Evolutionary conservation across 2,329 filamentous ascomycete species (phyloP).

Genomic region (Microthyrium microscopicum): DNA sequence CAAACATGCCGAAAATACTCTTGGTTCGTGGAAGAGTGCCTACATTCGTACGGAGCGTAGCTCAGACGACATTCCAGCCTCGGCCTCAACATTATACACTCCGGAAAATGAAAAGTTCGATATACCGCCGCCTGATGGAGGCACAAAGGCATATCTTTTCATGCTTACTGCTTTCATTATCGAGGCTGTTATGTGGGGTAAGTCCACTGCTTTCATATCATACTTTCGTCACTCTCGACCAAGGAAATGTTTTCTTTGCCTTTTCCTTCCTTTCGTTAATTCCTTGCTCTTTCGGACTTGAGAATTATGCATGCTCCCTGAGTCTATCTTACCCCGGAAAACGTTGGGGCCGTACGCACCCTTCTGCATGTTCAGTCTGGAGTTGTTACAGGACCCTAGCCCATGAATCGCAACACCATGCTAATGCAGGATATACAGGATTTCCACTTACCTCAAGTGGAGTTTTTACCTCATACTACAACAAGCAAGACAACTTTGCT

Average conservation of each 20-base stretch:
- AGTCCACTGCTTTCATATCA: neutral
- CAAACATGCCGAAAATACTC: too few species aligned
- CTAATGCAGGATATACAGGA: slow-evolving; percentile 1
- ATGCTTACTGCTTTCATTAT: slow-evolving; percentile 4
- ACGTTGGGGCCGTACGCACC: too few species aligned
- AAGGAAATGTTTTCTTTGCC: neutral
- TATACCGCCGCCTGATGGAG: too few species aligned
- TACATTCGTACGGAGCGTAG: too few species aligned
- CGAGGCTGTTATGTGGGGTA: slow-evolving; percentile 6
- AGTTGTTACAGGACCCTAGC: neutral
- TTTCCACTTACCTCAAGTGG: slow-evolving; percentile 4
- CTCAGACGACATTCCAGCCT: too few species aligned
- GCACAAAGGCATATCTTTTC: slow-evolving; percentile 3
- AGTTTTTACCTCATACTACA: slow-evolving; percentile 4
- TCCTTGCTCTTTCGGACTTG: too few species aligned
- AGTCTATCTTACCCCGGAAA: too few species aligned
- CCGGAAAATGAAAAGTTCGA: too few species aligned
- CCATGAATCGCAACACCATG: neutral
- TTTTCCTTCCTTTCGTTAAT: neutral
- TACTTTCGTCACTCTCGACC: neutral
- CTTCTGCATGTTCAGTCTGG: neutral
- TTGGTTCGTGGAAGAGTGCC: too few species aligned
- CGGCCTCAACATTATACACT: too few species aligned
- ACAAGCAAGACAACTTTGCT: slow-evolving; percentile 2
- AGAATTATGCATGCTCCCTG: too few species aligned